Percentiles rank a stretch among this genome's conserved stretches.
Evolutionary conservation across 2,329 filamentous ascomycete species (phyloP).

Genomic region (Exophiala phaeomuriformis): DNA sequence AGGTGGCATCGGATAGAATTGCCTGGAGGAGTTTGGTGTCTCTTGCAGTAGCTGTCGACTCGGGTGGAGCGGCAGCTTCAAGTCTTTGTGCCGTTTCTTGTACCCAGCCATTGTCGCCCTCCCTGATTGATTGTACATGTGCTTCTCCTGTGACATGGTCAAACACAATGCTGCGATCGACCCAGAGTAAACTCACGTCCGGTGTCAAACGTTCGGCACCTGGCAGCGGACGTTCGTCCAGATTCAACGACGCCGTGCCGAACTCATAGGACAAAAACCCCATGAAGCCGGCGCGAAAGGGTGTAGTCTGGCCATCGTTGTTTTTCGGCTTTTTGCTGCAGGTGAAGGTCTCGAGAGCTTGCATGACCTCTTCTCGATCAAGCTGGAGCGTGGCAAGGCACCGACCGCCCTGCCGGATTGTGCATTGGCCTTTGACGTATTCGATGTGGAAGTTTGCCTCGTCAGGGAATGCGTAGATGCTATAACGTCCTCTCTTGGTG

Average conservation of each 20-base stretch:
- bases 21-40: slow-evolving; percentile 28
- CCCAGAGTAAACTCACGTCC: slow-evolving; percentile 69
- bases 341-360: slow-evolving; percentile 10
- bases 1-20: slow-evolving; percentile 24
- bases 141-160: slow-evolving; percentile 59
- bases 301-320: slow-evolving; percentile 28
- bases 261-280: slow-evolving; percentile 82
- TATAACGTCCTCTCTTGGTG: slow-evolving; percentile 53
- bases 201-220: slow-evolving; percentile 40
- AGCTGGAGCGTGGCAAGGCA: not conserved
- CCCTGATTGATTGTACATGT: slow-evolving; percentile 60
- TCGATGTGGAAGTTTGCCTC: slow-evolving; percentile 51
- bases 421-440: slow-evolving; percentile 33
- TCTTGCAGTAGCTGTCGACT: slow-evolving; percentile 27
- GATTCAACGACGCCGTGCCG: slow-evolving; percentile 47
- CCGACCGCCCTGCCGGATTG: not conserved
- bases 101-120: slow-evolving; percentile 43
- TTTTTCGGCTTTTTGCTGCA: slow-evolving; percentile 3
- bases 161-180: slow-evolving; percentile 68
- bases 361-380: slow-evolving; percentile 3
- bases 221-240: slow-evolving; percentile 43
- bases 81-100: slow-evolving; percentile 29
- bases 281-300: slow-evolving; percentile 78
- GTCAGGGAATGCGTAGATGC: slow-evolving; percentile 64
- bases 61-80: not conserved